Base-by-base conservation (phyloP, 768 basidiomycete genomes). In the Hypholoma sublateritium region DNA sequence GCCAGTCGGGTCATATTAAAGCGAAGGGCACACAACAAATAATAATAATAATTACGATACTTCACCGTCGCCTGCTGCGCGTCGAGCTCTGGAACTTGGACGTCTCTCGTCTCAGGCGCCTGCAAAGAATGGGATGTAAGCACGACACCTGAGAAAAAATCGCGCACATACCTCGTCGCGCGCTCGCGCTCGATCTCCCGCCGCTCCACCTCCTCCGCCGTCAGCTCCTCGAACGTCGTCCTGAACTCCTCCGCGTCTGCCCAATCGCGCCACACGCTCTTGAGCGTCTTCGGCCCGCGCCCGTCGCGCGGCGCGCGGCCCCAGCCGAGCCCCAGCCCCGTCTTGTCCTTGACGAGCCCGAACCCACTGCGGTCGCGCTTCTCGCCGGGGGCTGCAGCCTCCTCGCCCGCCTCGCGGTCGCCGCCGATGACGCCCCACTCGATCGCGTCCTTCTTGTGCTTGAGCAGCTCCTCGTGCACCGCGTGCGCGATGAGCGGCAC, bases 201-300 rank as follows among this genome's bases (percentile, higher is more conserved):
- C 72, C 85, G 78, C 71, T 95, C 95, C 56, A 98, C 87, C 70
- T 99, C 97, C 72, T 98, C 97, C 17, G 87, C 82, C 3, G 79
- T 92, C 60, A 98, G 69, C 61, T 91, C 87, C 71, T 97, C 88
- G 69, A 97, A 88, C 50, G 86, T 79, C 37, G 97, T 98, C 60
- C 84, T 81, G 70, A 92, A 97, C 69, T 95, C 93, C 67, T 91
- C 91, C 35, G 89, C 85, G 68, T 97, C 96, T 34, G 80, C 81
- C 94, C 95, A 98, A 68, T 98, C 96, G 44, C 95, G 76, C 96
- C 96, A 98, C 2, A 95, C 89, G 56, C 95, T 91, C 70, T 84
- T 83, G 47, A 98, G 73, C 28, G 81, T 76, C 71, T 90, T 93
- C 7, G 93, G 90, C 2, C 93, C 95, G 25, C 87, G 75, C 16